Conservation (phyloP, 306 rosid genomes). For the Vigna hirtella region DNA sequence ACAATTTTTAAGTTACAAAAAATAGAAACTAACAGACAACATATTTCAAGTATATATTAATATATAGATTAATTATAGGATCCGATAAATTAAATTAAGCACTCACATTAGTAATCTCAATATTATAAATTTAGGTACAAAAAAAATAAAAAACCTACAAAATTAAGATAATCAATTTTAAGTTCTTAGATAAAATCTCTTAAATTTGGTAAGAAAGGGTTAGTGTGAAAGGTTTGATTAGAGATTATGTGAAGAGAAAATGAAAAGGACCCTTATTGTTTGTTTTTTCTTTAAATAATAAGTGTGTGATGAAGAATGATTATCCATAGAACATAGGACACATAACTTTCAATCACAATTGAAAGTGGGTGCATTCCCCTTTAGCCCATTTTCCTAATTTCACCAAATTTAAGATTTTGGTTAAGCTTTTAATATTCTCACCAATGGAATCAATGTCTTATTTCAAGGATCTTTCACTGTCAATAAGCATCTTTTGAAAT, state of each 20-base stretch:
- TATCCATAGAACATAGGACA: slow-evolving; percentile 23
- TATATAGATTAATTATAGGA: too few relatives aligned
- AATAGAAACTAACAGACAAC: too few relatives aligned
- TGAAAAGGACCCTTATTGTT: slow-evolving; percentile 46
- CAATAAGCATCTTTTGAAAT: slow-evolving; percentile 49
- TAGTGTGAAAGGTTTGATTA: slow-evolving; percentile 59
- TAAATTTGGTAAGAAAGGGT: background rate
- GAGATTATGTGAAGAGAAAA: slow-evolving; percentile 32
- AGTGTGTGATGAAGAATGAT: slow-evolving; percentile 16
- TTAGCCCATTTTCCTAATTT: slow-evolving; percentile 45
- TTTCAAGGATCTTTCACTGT: slow-evolving; percentile 27
- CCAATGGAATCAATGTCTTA: slow-evolving; percentile 46
- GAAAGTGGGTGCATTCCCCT: slow-evolving; percentile 53
- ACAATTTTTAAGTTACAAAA: too few relatives aligned
- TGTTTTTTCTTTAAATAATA: background rate
- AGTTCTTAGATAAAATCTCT: too few relatives aligned
- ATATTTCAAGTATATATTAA: too few relatives aligned
- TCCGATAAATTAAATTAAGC: too few relatives aligned
- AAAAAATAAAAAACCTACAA: too few relatives aligned
- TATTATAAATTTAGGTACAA: too few relatives aligned
- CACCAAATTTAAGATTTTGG: slow-evolving; percentile 46
- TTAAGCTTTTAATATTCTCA: slow-evolving; percentile 55
- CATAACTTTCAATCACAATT: slow-evolving; percentile 37
- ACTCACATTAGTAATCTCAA: too few relatives aligned
- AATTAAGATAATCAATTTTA: too few relatives aligned